Evolutionary conservation across 2,329 filamentous ascomycete species (phyloP), one percentile per base, ranked within the genome.

Genomic region (Phyllachora maydis): DNA sequence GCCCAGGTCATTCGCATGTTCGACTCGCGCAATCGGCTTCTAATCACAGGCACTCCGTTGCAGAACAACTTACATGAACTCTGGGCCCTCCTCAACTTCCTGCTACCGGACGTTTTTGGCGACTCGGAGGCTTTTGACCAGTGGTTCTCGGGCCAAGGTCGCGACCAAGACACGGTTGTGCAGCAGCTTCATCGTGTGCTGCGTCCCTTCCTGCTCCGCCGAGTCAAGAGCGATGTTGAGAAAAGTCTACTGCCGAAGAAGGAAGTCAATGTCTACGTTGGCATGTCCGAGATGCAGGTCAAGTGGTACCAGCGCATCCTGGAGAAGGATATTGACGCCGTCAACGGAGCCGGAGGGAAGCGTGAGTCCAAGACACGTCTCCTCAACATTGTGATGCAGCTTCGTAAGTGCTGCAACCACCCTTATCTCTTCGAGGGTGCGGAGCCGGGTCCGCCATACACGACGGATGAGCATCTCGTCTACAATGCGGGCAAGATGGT

Each of bases 221-320:
- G 88, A 48, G 88, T 98, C 38, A 98, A 98, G 61, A 78, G 70
- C 32, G 88, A 98, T 45, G 88, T 98, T 4, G 88, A 98, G 47
- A 98, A 98, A 63, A 95, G 85, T 42, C 56, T 98, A 30, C 52
- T 95, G 24, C 88, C 88, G 3, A 98, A 98, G 59, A 93, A 95
- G 48, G 88, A 98, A 46, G 56, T 95, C 40, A 98, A 98, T 34
- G 52, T 98, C 14, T 98, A 95, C 42, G 74, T 98, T 34, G 88
- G 85, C 35, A 93, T 98, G 85, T 83, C 88, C 1, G 83, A 93
- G 28, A 98, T 98, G 88, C 88, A 98, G 46, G 67, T 93, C 35
- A 91, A 88, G 43, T 98, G 88, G 85, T 98, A 98, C 43, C 77
- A 92, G 47, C 95, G 93, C 54, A 98, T 98, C 36, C 57, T 98